Evolutionary conservation across 1,139 yeast genomes (phyloP).

Genomic region (Zhuliangozyma parablackwelliae): DNA sequence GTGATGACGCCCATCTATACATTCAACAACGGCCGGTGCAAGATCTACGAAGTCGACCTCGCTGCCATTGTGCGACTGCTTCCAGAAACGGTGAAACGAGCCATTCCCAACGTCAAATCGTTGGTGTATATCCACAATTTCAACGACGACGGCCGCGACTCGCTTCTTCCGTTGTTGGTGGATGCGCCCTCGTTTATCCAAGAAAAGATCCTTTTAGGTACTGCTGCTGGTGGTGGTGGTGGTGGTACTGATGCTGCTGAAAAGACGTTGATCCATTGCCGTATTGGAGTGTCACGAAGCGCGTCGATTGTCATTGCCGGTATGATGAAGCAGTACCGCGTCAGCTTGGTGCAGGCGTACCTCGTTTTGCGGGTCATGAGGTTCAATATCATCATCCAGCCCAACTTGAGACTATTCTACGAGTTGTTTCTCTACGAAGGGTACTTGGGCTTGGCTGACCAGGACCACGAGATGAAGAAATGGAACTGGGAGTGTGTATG

Average conservation of each 20-base stretch:
- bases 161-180: slow-evolving; percentile 27
- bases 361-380: slow-evolving; percentile 78
- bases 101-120: slow-evolving; percentile 15
- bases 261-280: slow-evolving; percentile 64
- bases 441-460: slow-evolving; percentile 17
- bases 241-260: too few relatives aligned
- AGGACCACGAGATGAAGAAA: slow-evolving; percentile 11
- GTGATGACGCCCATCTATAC: slow-evolving; percentile 21
- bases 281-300: slow-evolving; percentile 87
- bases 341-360: slow-evolving; percentile 71
- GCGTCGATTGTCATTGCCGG: slow-evolving; percentile 91
- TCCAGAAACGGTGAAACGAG: too few relatives aligned
- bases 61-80: too few relatives aligned
- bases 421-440: slow-evolving; percentile 83
- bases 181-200: slow-evolving; percentile 30
- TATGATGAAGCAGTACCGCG: slow-evolving; percentile 67
- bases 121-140: slow-evolving; percentile 32
- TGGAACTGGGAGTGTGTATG: slow-evolving; percentile 34
- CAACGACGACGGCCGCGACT: slow-evolving; percentile 41
- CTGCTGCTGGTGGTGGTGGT: too few relatives aligned
- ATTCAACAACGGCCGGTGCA: slow-evolving; percentile 20
- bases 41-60: slow-evolving; percentile 26
- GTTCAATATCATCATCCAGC: slow-evolving; percentile 85
- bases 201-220: slow-evolving; percentile 23
- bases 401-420: slow-evolving; percentile 80